A percentile compares a stretch with the other conserved stretches of the same genome.
phyloP scores from a whole-genome alignment of 169 alveolate species.

The Perkinsus chesapeaki region DNA sequence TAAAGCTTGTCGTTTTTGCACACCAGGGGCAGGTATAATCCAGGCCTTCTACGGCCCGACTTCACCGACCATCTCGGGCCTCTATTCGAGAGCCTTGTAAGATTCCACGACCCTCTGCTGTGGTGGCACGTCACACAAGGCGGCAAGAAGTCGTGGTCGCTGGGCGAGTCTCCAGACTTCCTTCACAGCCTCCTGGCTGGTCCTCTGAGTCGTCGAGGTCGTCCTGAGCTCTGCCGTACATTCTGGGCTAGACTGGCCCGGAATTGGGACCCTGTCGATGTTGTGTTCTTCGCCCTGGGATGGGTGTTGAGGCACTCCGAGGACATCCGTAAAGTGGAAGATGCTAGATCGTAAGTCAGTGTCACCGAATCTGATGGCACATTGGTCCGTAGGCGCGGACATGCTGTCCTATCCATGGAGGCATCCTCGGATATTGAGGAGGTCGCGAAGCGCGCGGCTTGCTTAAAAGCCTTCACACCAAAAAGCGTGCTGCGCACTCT shows the following conservation, averaged over 20 bases:
- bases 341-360: background rate
- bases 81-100: background rate
- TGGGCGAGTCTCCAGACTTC: background rate
- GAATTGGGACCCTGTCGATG: background rate
- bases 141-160: background rate
- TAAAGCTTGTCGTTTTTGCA: background rate
- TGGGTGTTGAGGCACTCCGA: background rate
- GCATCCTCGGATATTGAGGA: background rate
- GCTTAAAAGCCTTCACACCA: background rate
- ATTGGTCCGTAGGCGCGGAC: background rate
- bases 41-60: background rate
- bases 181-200: background rate
- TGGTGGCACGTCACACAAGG: background rate
- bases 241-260: background rate
- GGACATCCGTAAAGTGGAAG: background rate
- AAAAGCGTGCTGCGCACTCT: background rate
- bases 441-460: background rate
- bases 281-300: background rate
- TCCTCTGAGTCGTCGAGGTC: background rate
- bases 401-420: background rate
- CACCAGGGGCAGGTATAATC: background rate
- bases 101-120: background rate
- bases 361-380: background rate
- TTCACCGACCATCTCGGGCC: background rate
- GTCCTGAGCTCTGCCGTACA: background rate